Base-by-base conservation (phyloP, 805 yeast species). In the Lipomyces spencermartinsiae region DNA sequence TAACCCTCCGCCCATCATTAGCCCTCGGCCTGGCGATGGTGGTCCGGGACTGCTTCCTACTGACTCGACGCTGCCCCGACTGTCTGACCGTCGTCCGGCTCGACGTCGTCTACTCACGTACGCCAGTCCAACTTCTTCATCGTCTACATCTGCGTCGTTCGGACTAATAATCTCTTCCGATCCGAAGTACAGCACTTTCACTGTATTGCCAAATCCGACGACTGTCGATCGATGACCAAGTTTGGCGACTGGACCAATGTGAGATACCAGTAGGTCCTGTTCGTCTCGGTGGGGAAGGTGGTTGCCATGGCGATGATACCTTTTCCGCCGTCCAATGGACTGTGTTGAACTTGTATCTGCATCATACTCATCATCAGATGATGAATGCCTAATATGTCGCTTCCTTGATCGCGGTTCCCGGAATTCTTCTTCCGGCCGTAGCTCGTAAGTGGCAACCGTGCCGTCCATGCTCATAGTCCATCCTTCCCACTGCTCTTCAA, bases 151-250 rank as follows among this genome's bases (percentile, higher is more conserved):
- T 75, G 81, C 76, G 75, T 84, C 83, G 46, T 84, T 83, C 55
- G 86, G 87, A 62, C 84, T 85, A 71, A 89, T 85, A 69, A 89
- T 80, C 69, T 89, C 91, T 66, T 89, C 92, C 73, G 86, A 89
- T 6, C 97, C 97, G 70, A 90, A 81, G 75, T 89, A 91, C 37
- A 92, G 79, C 39, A 92, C 84, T 75, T 89, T 88, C 84, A 92
- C 84, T 19, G 85, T 77, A 72, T 89, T 89, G 37, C 95, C 96
- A 76, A 90, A 89, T 33, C 88, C 88, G 33, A 89, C 88, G 51
- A 90, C 88, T 25, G 91, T 86, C 0, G 95, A 85, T 73, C 91
- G 91, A 75, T 86, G 91, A 0, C 97, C 97, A 75, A 89, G 90
- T 74, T 86, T 87, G 37, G 83, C 83, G 43, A 89, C 85, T 14